Evolutionary conservation across 352 stramenopile species (phyloP).

Genomic region (Globisporangium polare): DNA sequence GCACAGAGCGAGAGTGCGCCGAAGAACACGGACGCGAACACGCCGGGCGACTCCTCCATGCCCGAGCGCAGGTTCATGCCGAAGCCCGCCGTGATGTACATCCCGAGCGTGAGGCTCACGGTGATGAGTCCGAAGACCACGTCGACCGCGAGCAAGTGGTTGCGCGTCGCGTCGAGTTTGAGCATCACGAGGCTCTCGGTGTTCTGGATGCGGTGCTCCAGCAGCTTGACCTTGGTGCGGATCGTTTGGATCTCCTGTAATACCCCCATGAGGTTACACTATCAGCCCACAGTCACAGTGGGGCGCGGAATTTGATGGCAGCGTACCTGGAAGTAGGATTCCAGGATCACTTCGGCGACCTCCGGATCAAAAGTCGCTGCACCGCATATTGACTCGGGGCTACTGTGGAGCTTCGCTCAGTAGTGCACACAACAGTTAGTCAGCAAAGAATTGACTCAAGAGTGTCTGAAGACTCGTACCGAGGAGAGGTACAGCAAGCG

Average conservation of each 20-base stretch:
- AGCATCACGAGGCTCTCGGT: constrained; percentile 73
- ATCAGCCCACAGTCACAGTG: too few relatives aligned
- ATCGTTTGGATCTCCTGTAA: constrained; percentile 62
- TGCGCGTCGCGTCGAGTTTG: constrained; percentile 65
- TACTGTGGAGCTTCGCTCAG: constrained; percentile 3
- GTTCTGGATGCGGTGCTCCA: constrained; percentile 69
- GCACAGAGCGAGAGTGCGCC: constrained; percentile 24
- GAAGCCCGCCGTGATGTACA: constrained; percentile 53
- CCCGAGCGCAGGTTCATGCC: constrained; percentile 59
- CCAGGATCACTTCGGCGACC: constrained; percentile 8
- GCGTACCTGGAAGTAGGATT: constrained; percentile 12
- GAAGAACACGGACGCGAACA: constrained; percentile 35
- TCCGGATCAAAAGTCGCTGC: constrained; percentile 9
- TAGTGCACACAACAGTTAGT: background rate
- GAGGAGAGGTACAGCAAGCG: constrained; percentile 20
- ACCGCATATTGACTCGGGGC: background rate
- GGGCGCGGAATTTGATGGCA: background rate
- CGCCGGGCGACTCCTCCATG: constrained; percentile 21
- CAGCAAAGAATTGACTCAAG: background rate
- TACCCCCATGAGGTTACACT: too few relatives aligned
- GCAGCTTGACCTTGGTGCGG: constrained; percentile 55
- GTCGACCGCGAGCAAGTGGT: constrained; percentile 58
- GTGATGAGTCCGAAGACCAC: constrained; percentile 56
- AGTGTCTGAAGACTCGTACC: background rate
- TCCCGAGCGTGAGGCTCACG: constrained; percentile 52